Evolutionary conservation across 331 rosid genomes (phyloP).

Genomic region (Malus hybrid): DNA sequence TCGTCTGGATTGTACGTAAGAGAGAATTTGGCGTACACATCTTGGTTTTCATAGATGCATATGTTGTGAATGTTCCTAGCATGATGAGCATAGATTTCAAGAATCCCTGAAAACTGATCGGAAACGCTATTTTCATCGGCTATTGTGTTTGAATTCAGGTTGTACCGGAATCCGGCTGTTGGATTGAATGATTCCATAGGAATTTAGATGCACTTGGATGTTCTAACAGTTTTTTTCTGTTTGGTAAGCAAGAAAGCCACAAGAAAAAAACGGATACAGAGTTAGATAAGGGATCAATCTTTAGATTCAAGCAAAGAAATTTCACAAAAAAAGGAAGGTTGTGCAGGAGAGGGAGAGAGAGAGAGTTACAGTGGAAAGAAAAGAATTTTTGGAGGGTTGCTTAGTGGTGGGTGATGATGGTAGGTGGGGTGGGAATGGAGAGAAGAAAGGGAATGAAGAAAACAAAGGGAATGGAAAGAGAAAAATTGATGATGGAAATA

Average conservation of each 20-base stretch:
- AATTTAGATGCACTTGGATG: background rate
- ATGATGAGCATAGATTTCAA: conserved; percentile 79
- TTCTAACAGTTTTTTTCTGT: conserved; percentile 1
- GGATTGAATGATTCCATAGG: conserved; percentile 62
- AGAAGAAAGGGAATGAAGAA: conserved; percentile 15
- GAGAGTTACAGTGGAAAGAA: conserved; percentile 8
- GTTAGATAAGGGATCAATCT: conserved; percentile 6
- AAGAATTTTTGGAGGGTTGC: conserved; percentile 18
- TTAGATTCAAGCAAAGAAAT: conserved; percentile 18
- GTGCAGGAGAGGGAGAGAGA: background rate
- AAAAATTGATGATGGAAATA: conserved; percentile 12
- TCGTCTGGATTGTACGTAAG: conserved; percentile 86
- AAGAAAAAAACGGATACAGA: conserved; percentile 13
- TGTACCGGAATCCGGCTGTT: conserved; percentile 47
- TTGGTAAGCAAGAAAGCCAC: conserved; percentile 9
- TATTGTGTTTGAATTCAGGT: conserved; percentile 30
- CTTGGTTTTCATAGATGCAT: conserved; percentile 91
- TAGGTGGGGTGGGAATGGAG: conserved; percentile 30
- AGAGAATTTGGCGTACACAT: conserved; percentile 89
- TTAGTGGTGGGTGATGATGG: conserved; percentile 26
- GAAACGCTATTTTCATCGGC: conserved; percentile 22
- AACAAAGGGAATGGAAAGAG: background rate
- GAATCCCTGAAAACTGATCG: conserved; percentile 50
- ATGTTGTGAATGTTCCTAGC: conserved; percentile 88
- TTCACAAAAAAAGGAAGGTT: background rate